Evolutionary conservation across 2,329 filamentous ascomycete genomes (phyloP), one percentile per base, ranked within the genome.

Genomic region (Penicillium sp.): DNA sequence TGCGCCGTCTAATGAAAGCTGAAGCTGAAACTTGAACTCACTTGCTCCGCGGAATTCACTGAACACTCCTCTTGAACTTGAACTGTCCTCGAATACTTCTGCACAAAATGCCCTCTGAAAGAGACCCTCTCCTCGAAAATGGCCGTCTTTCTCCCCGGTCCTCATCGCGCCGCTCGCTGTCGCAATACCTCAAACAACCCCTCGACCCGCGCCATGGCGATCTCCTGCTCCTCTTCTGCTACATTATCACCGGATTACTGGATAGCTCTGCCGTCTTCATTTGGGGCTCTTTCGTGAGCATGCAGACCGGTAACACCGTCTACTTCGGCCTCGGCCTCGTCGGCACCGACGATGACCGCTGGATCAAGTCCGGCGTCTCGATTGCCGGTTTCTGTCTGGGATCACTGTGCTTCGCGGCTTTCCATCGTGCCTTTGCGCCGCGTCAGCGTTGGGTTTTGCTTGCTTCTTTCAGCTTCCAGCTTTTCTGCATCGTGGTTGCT

Each of bases 221-320:
- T 66, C 59, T 89, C 1, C 76, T 91, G 18, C 79, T 93, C 34
- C 76, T 93, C 3, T 75, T 84, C 24, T 91, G 88, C 73, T 92
- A 92, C 69, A 75, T 90, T 59, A 87, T 92, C 67, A 92, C 90
- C 0, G 90, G 90, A 3, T 77, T 93, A 10, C 81, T 91, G 7
- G 90, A 93, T 73, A 90, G 87, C 72, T 86, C 88, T 2, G 86
- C 88, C 2, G 88, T 90, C 43, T 87, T 86, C 53, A 88, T 88
- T 37, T 92, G 88, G 87, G 88, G 89, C 11, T 87, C 87, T 2
- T 93, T 93, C 64, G 89, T 91, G 36, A 90, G 87, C 64, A 92
- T 92, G 89, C 90, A 92, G 68, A 92, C 89, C 28, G 89, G 88
- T 84, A 93, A 93, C 72, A 92, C 90, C 5, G 84, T 93, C 44